Base-by-base conservation (phyloP, 345 rosid species). In the Isatis tinctoria region DNA sequence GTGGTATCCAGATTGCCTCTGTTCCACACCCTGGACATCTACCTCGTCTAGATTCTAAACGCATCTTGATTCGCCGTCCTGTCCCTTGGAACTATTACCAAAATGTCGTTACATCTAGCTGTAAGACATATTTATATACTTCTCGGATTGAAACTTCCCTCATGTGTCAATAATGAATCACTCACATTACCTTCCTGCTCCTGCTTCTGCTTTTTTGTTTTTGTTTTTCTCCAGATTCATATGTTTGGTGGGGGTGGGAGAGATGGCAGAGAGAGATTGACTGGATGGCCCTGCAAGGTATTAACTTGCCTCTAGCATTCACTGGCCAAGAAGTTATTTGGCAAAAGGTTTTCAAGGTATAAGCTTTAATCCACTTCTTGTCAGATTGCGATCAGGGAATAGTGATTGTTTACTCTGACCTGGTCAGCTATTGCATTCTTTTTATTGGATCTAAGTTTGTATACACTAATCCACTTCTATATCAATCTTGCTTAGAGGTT, bases 201-300 rank as follows among this genome's bases (percentile, higher is more conserved):
- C 10, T 68, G 51, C 20, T 59, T 12, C 39, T 47, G 54, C 39
- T 48, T 71, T 60, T 37, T 64, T 83, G 26, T 51, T 8, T 27
- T 13, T 10, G 27, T 66, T 61, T 33, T n/a, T n/a, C n/a, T n/a
- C n/a, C 78, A 93, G 98, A 94, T 83, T 91, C 98, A 13, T 91
- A 83, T 77, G 95, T 89, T 69, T 94, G 97, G 96, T 94, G 97
- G 98, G 86, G 79, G 39, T 91, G 98, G 98, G 81, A 82, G 70
- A 81, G 90, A 83, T 94, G 98, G 98, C 88, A 91, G 81, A 91
- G 86, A 80, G 98, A 94, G 84, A 85, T 89, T 85, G 98, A 94
- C 74, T 94, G 97, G 98, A 94, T 94, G 97, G 97, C 97, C 68
- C 84, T 94, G 78, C 96, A 94, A 85, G 98, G 98, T 62, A 77